Percentiles rank a stretch among this genome's conserved stretches.
These are phyloP conservation scores for Emericellopsis atlantica DNA, from an alignment of 2,329 filamentous ascomycete genomes.

Conservation along the genomic window DNA sequence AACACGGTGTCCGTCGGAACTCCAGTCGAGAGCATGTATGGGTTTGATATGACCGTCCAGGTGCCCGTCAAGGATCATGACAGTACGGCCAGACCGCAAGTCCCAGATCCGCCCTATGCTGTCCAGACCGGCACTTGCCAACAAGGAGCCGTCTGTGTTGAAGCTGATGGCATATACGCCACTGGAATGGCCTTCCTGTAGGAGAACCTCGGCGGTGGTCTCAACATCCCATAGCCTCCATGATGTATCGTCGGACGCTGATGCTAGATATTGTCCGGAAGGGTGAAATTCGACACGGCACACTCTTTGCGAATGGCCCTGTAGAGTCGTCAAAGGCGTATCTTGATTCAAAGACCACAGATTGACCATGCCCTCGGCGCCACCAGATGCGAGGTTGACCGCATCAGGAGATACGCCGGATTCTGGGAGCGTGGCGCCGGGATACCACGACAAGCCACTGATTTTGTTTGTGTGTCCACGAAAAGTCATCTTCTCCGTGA, in stretches of 20 bases:
- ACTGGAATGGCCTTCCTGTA: conserved; percentile 90
- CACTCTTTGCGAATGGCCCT: conserved; percentile 76
- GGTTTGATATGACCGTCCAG: conserved; percentile 73
- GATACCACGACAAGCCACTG: conserved; percentile 83
- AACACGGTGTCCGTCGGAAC: conserved; percentile 79
- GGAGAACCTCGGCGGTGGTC: conserved; percentile 67
- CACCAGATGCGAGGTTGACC: conserved; percentile 82
- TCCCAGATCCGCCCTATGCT: conserved; percentile 96
- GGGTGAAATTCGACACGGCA: conserved; percentile 92
- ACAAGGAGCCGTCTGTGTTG: conserved; percentile 78
- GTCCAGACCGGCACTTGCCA: conserved; percentile 87
- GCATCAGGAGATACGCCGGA: conserved; percentile 58
- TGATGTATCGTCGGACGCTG: conserved; percentile 89
- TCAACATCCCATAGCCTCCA: conserved; percentile 95
- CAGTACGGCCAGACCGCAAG: conserved; percentile 77
- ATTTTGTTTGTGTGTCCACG: conserved; percentile 82
- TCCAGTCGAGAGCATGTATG: conserved; percentile 90
- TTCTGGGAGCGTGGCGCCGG: conserved; percentile 62
- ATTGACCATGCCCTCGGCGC: conserved; percentile 76
- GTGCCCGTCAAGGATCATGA: conserved; percentile 90
- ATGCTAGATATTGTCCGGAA: conserved; percentile 78
- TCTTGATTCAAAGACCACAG: conserved; percentile 85
- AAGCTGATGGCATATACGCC: conserved; percentile 87
- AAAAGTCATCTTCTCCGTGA: conserved; percentile 64
- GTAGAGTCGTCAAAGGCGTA: conserved; percentile 69